These are phyloP conservation scores for Coelastrella sp. DNA, from an alignment of 139 green algal genomes.

Conservation along the genomic window DNA sequence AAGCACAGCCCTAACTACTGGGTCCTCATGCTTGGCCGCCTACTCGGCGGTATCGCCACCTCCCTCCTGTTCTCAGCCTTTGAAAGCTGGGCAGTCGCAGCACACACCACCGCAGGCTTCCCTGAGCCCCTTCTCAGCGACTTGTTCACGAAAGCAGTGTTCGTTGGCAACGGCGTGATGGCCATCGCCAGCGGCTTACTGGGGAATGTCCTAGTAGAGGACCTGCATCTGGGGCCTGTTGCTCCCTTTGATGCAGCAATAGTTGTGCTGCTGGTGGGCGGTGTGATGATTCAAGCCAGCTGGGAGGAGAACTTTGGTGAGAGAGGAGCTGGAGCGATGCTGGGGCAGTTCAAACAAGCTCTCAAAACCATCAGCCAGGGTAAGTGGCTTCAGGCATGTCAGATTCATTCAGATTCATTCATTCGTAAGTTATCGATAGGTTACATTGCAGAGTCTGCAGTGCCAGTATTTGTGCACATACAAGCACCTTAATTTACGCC, in stretches of 20 bases:
- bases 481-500: too few relatives aligned
- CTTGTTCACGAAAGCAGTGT: constrained; percentile 80
- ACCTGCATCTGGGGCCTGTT: constrained; percentile 86
- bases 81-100: constrained; percentile 96
- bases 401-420: too few relatives aligned
- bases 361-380: constrained; percentile 12
- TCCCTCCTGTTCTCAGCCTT: constrained; percentile 98
- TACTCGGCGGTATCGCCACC: constrained; percentile 98
- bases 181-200: constrained; percentile 94
- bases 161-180: constrained; percentile 97
- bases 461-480: too few relatives aligned
- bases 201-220: constrained; percentile 90
- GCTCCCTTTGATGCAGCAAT: constrained; percentile 96
- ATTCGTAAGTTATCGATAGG: too few relatives aligned
- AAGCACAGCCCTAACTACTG: constrained; percentile 95
- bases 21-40: constrained; percentile 91
- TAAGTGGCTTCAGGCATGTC: too few relatives aligned
- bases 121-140: constrained; percentile 86
- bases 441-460: too few relatives aligned
- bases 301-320: constrained; percentile 98
- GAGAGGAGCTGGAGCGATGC: neutral
- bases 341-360: constrained; percentile 12
- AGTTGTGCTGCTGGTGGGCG: constrained; percentile 85
- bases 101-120: constrained; percentile 89
- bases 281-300: constrained; percentile 78